phyloP scores from a whole-genome alignment of 371 early-diverging fungal species.

The Blyttiomyces sp. region DNA sequence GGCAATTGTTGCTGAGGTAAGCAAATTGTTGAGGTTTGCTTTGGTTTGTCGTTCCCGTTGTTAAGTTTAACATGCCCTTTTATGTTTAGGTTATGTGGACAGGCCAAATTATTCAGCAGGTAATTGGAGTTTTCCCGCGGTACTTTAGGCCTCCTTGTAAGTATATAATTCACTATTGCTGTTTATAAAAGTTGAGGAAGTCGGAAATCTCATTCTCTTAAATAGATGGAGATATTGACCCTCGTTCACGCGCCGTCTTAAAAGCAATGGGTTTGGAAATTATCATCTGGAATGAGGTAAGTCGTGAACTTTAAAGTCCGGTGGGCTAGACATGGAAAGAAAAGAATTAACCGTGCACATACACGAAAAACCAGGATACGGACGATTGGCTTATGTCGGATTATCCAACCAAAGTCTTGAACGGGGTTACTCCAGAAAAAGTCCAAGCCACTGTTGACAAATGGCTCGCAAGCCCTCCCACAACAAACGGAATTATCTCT shows the following conservation, averaged over 20 bases:
- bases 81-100: slow-evolving; percentile 24
- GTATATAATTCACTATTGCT: too few species aligned
- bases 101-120: slow-evolving; percentile 47
- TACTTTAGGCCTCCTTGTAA: slow-evolving; percentile 50
- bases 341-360: background rate
- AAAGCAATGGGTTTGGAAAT: slow-evolving; percentile 18
- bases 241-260: slow-evolving; percentile 21
- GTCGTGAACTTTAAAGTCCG: background rate
- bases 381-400: slow-evolving; percentile 8
- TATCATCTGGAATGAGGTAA: slow-evolving; percentile 27
- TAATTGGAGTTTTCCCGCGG: slow-evolving; percentile 45
- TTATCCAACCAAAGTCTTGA: background rate
- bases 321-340: background rate
- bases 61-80: background rate
- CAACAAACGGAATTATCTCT: background rate
- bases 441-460: background rate
- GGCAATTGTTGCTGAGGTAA: slow-evolving; percentile 72
- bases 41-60: background rate
- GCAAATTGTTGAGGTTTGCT: slow-evolving; percentile 13
- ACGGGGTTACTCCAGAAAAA: slow-evolving; percentile 1
- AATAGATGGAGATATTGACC: slow-evolving; percentile 41
- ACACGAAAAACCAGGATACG: slow-evolving; percentile 3
- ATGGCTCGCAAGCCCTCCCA: slow-evolving; percentile 5
- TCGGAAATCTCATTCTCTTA: slow-evolving; percentile 10
- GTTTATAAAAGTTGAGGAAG: background rate